Conservation (phyloP, 2,329 filamentous ascomycete genomes). For the Lanzia echinophila region DNA sequence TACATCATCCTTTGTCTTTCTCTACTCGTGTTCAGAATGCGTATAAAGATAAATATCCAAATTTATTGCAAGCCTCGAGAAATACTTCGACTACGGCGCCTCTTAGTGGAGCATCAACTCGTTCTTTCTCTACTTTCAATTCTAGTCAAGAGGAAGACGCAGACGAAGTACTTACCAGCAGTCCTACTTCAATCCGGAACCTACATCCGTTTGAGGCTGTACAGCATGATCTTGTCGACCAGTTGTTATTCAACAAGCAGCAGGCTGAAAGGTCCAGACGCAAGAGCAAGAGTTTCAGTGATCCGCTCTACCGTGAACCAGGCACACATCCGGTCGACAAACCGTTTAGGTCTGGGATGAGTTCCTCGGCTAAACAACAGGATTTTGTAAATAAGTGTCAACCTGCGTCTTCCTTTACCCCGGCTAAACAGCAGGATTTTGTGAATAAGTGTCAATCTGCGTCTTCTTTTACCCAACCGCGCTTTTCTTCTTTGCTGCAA, state of each 20-base stretch:
- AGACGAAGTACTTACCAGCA: slow-evolving; percentile 6
- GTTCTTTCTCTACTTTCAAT: slow-evolving; percentile 20
- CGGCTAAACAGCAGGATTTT: slow-evolving; percentile 17
- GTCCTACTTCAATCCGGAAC: slow-evolving; percentile 3
- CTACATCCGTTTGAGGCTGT: slow-evolving; percentile 22
- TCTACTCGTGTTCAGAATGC: slow-evolving; percentile 7
- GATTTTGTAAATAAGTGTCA: slow-evolving; percentile 10
- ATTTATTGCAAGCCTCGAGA: slow-evolving; percentile 6
- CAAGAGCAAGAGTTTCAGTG: not conserved
- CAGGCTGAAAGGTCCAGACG: not conserved
- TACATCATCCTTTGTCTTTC: not conserved
- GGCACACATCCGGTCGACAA: not conserved
- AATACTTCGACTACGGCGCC: slow-evolving; percentile 12
- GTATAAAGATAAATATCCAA: slow-evolving; percentile 12
- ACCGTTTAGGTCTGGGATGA: slow-evolving; percentile 8
- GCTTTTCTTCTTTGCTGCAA: slow-evolving; percentile 9
- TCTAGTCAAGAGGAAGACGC: slow-evolving; percentile 16
- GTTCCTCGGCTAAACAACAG: slow-evolving; percentile 17
- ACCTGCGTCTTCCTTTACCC: slow-evolving; percentile 6
- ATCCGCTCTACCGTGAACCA: too few relatives aligned
- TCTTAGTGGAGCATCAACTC: slow-evolving; percentile 26
- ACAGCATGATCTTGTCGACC: slow-evolving; percentile 21
- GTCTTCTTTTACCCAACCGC: slow-evolving; percentile 3
- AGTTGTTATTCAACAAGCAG: slow-evolving; percentile 20
- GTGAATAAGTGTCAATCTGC: slow-evolving; percentile 10